A percentile compares a stretch with the other conserved stretches of the same genome.
phyloP scores from a whole-genome alignment of 2,329 filamentous ascomycete species.

The Alternaria panax region DNA sequence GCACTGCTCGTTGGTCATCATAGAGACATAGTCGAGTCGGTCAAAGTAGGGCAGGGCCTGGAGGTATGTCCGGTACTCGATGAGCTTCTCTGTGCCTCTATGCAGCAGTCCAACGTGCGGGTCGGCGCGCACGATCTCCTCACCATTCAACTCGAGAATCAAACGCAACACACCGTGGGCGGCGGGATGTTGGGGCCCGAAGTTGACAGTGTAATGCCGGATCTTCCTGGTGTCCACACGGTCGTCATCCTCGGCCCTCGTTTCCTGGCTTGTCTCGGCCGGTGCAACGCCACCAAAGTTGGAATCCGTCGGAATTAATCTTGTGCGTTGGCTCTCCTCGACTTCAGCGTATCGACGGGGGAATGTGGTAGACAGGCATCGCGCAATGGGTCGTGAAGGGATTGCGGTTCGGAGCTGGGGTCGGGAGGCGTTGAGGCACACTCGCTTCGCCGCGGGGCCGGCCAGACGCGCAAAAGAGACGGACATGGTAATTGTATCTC shows the following conservation, averaged over 20 bases:
- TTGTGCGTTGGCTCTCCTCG: slow-evolving; percentile 59
- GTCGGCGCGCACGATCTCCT: slow-evolving; percentile 95
- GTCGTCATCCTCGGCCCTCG: slow-evolving; percentile 55
- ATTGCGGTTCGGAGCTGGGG: slow-evolving; percentile 49
- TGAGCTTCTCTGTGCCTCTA: slow-evolving; percentile 98
- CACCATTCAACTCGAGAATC: slow-evolving; percentile 96
- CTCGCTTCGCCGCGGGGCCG: slow-evolving; percentile 72
- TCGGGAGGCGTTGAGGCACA: slow-evolving; percentile 64
- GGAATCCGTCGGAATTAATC: slow-evolving; percentile 70
- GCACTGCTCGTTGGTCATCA: slow-evolving; percentile 99
- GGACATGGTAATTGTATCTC: slow-evolving; percentile 65
- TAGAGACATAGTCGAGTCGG: slow-evolving; percentile 97
- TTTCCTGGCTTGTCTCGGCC: slow-evolving; percentile 55
- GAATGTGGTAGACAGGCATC: slow-evolving; percentile 71
- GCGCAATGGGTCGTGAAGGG: slow-evolving; percentile 57
- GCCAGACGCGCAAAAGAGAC: slow-evolving; percentile 75
- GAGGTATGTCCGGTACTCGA: slow-evolving; percentile 99
- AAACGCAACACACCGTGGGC: slow-evolving; percentile 97
- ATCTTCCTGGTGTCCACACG: slow-evolving; percentile 76
- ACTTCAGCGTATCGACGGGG: slow-evolving; percentile 69
- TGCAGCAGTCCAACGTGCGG: slow-evolving; percentile 96
- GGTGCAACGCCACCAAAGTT: slow-evolving; percentile 63
- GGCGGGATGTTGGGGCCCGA: slow-evolving; percentile 96
- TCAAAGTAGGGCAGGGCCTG: slow-evolving; percentile 99
- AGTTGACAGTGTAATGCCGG: slow-evolving; percentile 99